Conservation (phyloP, 495 filamentous ascomycete genomes). For the Neurospora sp. region DNA sequence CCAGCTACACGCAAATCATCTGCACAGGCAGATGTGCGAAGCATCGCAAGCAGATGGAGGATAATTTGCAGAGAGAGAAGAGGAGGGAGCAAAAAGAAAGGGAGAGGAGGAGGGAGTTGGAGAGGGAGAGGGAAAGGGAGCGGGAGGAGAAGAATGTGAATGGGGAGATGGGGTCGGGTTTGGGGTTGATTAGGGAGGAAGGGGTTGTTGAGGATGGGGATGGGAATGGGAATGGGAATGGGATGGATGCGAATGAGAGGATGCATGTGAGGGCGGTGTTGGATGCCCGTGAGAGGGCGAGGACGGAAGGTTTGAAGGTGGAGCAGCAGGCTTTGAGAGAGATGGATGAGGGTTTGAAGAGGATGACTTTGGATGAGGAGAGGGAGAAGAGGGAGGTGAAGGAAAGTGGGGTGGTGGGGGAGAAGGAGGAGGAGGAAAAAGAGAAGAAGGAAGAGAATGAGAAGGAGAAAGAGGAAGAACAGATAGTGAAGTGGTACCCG, state of each 20-base stretch:
- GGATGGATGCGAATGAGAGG: neutral
- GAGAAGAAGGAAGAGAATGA: neutral
- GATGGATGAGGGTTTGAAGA: neutral
- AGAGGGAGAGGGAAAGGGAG: neutral
- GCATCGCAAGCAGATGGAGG: neutral
- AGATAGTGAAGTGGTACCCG: neutral
- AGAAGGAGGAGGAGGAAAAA: neutral
- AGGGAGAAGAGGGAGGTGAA: neutral
- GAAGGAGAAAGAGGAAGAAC: neutral
- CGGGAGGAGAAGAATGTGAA: neutral
- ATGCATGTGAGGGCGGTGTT: neutral
- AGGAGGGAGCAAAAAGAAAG: neutral
- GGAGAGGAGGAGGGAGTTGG: neutral
- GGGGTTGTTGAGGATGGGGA: neutral
- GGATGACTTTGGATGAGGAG: accelerated
- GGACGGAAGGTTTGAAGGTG: neutral
- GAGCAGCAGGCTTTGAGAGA: neutral
- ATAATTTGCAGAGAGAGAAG: neutral
- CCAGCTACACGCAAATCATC: neutral
- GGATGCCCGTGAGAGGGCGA: neutral
- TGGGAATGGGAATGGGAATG: neutral
- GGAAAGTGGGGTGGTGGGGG: neutral
- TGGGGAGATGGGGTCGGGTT: neutral
- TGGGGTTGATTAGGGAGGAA: neutral
- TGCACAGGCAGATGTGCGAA: neutral